These are phyloP conservation scores for Cicer judaicum DNA, from an alignment of 306 rosid species.

Conservation along the genomic window DNA sequence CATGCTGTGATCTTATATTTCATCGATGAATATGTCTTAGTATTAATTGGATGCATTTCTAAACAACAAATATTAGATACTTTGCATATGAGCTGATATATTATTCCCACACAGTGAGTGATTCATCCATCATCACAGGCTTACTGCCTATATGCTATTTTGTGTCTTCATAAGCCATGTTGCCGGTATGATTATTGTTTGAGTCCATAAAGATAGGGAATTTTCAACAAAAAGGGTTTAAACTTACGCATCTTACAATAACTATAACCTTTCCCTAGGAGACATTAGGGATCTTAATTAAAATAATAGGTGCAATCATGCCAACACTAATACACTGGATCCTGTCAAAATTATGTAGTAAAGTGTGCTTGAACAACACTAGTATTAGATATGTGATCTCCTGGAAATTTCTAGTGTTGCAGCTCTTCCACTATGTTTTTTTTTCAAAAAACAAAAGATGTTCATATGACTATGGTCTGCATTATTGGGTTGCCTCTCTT, in stretches of 20 bases:
- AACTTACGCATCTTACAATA: too few species aligned
- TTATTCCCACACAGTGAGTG: not conserved
- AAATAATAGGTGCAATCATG: too few species aligned
- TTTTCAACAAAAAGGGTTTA: too few species aligned
- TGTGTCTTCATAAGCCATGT: not conserved
- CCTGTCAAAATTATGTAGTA: too few species aligned
- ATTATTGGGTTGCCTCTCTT: not conserved
- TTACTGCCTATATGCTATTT: conserved; percentile 8
- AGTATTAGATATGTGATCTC: too few species aligned
- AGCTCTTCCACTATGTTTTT: too few species aligned
- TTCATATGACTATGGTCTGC: conserved; percentile 1
- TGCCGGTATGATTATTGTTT: not conserved
- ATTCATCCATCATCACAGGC: not conserved
- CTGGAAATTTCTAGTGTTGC: too few species aligned
- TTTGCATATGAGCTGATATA: not conserved
- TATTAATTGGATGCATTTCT: conserved; percentile 6
- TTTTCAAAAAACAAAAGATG: too few species aligned
- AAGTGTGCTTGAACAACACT: too few species aligned
- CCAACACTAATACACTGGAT: too few species aligned
- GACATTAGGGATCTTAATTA: too few species aligned
- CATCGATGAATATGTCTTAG: not conserved
- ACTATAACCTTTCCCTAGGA: too few species aligned
- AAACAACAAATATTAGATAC: not conserved
- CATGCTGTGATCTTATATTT: not conserved
- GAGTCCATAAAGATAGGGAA: not conserved